Percentiles rank a stretch among this genome's conserved stretches.
Evolutionary conservation across 345 rosid genomes (phyloP).

Genomic region (Populus ilicifolia): DNA sequence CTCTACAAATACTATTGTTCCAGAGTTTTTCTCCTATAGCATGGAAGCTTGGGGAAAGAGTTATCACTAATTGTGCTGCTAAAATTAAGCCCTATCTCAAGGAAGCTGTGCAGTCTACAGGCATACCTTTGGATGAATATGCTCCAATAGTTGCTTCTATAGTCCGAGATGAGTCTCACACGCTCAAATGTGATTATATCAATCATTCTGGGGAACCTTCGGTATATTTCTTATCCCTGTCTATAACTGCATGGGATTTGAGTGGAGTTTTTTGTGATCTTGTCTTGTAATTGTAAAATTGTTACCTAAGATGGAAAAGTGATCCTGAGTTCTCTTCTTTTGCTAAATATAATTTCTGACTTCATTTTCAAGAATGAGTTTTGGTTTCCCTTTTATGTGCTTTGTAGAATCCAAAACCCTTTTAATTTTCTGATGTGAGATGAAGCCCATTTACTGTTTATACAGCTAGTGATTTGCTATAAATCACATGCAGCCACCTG

Average conservation of each 20-base stretch:
- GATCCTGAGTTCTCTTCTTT: not conserved
- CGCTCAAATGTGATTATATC: conserved; percentile 18
- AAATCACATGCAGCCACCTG: not conserved
- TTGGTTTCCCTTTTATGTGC: not conserved
- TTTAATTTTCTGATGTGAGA: conserved; percentile 1
- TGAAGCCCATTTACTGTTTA: not conserved
- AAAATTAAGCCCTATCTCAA: conserved; percentile 54
- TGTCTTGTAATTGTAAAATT: not conserved
- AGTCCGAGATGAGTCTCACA: conserved; percentile 34
- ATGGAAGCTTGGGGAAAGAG: conserved; percentile 52
- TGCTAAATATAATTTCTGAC: conserved; percentile 2
- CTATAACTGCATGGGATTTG: conserved; percentile 1
- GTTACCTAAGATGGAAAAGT: not conserved
- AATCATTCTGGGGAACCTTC: conserved; percentile 28
- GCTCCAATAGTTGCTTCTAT: conserved; percentile 50
- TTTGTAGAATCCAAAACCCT: not conserved
- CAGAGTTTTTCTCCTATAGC: conserved; percentile 54
- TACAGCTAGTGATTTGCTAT: not conserved
- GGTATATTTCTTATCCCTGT: conserved; percentile 40
- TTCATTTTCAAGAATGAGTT: not conserved
- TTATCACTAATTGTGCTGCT: conserved; percentile 47
- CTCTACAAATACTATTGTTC: conserved; percentile 4
- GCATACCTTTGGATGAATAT: conserved; percentile 49
- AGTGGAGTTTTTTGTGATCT: not conserved
- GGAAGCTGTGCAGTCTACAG: conserved; percentile 43